These are phyloP conservation scores for Fusarium palustre DNA, from an alignment of 2,329 filamentous ascomycete genomes.

Conservation along the genomic window DNA sequence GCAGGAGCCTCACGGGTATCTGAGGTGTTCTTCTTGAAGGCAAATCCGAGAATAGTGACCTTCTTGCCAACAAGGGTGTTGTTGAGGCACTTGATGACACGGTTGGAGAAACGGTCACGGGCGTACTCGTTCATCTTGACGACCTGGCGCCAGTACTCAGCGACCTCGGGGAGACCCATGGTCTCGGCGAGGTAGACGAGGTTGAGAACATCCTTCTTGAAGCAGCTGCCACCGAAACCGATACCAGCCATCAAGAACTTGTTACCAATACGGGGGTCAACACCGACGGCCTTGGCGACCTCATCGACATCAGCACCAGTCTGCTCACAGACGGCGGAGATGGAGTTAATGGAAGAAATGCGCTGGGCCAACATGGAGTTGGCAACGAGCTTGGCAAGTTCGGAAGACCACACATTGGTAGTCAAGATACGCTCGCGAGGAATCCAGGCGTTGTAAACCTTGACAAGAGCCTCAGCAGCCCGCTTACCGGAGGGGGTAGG, in stretches of 20 bases:
- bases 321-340: slow-evolving; percentile 82
- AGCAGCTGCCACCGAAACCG: slow-evolving; percentile 84
- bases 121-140: slow-evolving; percentile 83
- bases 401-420: slow-evolving; percentile 81
- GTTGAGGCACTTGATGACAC: slow-evolving; percentile 74
- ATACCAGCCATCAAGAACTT: slow-evolving; percentile 80
- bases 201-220: slow-evolving; percentile 83
- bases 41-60: slow-evolving; percentile 77
- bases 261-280: slow-evolving; percentile 77
- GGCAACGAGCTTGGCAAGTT: slow-evolving; percentile 81
- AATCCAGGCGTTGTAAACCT: slow-evolving; percentile 79
- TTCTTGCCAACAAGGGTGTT: slow-evolving; percentile 78
- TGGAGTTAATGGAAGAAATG: slow-evolving; percentile 83
- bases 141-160: slow-evolving; percentile 79
- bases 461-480: slow-evolving; percentile 72
- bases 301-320: slow-evolving; percentile 82
- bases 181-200: slow-evolving; percentile 79
- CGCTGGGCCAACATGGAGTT: slow-evolving; percentile 85
- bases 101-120: slow-evolving; percentile 73
- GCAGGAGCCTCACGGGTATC: slow-evolving; percentile 80
- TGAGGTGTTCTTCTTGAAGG: slow-evolving; percentile 83
- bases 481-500: slow-evolving; percentile 68
- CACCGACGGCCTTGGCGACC: slow-evolving; percentile 73
- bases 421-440: slow-evolving; percentile 74
- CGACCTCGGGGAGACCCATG: slow-evolving; percentile 76